Evolutionary conservation across 768 basidiomycete genomes (phyloP), one percentile per base, ranked within the genome.

Genomic region (Amanita molliuscula): DNA sequence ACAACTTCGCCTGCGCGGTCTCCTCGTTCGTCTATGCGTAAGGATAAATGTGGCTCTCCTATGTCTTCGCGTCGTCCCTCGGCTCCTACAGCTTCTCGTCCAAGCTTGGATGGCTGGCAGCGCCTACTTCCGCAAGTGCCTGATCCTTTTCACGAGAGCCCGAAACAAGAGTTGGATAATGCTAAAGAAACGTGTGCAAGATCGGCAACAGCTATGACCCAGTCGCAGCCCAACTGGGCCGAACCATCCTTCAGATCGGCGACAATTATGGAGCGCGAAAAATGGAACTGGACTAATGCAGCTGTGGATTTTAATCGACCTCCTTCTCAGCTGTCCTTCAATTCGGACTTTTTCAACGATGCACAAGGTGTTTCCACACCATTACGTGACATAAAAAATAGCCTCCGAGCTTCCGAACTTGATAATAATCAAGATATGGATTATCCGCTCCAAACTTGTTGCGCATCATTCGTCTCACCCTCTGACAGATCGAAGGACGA

Each of bases 261-360:
- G 26, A 28, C 40, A 18, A n/a, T 38, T 15, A 15, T 6, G 11
- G 38, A 37, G 15, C 48, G 38, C 2, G 48, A 50, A 23, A 50
- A 50, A 29, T 64, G 62, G 53, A 57, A 56, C 53, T 54, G 58
- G 25, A 51, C 57, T 29, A 61, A 66, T 31, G 54, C 56, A n/a
- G 46, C 50, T 16, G 58, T 70, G 10, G 64, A 71, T 51, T 73
- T 73, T 53, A 67, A 73, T 29, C 55, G 71, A 13, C 67, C 69
- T 18, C 71, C 69, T 6, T 73, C 71, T 3, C 69, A 70, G 52
- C 59, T 69, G 41, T 53, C 50, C 37, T 53, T 61, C 9, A 61
- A 55, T 52, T 56, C 47, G 20, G 25, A 53, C 37, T 54, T 54
- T 6, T 57, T 61, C 26, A 60, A 59, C 26, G 65, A 63, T 50